phyloP scores from a whole-genome alignment of 768 basidiomycete genomes.

The Favolaschia claudopus region DNA sequence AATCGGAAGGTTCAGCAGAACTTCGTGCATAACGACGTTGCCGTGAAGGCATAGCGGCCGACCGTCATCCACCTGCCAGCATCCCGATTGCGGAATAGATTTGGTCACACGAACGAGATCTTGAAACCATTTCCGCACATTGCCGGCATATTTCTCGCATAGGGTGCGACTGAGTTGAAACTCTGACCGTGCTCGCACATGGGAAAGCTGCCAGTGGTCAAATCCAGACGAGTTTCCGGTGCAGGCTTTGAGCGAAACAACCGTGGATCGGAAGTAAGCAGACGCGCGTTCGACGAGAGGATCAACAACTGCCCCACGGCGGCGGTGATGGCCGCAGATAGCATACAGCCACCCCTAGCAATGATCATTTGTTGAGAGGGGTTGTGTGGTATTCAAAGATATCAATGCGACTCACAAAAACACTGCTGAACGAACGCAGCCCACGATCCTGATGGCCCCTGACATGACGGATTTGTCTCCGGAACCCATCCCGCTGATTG shows the following conservation, averaged over 20 bases:
- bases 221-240: background rate
- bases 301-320: background rate
- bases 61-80: background rate
- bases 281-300: background rate
- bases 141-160: background rate
- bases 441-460: too few species aligned
- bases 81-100: background rate
- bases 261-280: background rate
- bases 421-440: too few species aligned
- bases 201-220: background rate
- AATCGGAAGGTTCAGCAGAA: constrained; percentile 1
- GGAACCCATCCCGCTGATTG: constrained; percentile 4
- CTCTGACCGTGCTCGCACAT: background rate
- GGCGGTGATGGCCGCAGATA: background rate
- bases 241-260: background rate
- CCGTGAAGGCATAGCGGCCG: background rate
- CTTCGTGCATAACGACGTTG: background rate
- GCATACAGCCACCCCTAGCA: constrained; percentile 3
- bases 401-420: background rate
- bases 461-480: background rate
- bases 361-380: background rate
- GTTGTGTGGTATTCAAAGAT: background rate
- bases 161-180: background rate
- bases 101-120: background rate
- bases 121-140: constrained; percentile 12